These are phyloP conservation scores for Dictyostelium capitatum DNA, from an alignment of 78 protist species.

Conservation along the genomic window DNA sequence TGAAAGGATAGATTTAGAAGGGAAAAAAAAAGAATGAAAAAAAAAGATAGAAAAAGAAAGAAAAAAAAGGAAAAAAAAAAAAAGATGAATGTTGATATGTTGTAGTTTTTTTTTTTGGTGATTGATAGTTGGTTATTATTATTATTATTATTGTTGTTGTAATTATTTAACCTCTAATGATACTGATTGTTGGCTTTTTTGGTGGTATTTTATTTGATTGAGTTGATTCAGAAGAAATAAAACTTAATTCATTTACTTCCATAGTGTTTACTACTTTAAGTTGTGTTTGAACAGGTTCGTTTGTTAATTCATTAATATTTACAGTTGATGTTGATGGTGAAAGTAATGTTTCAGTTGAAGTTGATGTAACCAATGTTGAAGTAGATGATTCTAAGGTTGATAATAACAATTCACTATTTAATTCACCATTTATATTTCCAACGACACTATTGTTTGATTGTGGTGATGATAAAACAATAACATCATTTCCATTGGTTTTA, in stretches of 20 bases:
- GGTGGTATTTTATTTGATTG: neutral
- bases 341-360: neutral
- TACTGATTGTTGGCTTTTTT: conserved; percentile 41
- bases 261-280: conserved; percentile 21
- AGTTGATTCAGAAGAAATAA: conserved; percentile 2
- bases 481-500: neutral
- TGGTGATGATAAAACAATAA: neutral
- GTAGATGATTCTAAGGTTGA: neutral
- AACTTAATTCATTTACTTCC: conserved; percentile 62
- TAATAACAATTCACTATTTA: too few species aligned
- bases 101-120: too few species aligned
- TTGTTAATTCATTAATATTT: neutral
- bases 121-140: neutral
- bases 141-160: too few species aligned
- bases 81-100: too few species aligned
- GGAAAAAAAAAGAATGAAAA: too few species aligned
- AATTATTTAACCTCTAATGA: conserved; percentile 62
- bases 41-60: too few species aligned
- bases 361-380: neutral
- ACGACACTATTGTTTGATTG: neutral
- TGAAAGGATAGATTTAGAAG: too few species aligned
- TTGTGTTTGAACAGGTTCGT: neutral
- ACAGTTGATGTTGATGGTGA: neutral
- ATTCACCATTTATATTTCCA: conserved; percentile 8
- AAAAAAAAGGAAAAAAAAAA: too few species aligned